phyloP scores from a whole-genome alignment of 345 rosid genomes.

The Hypericum perforatum region DNA sequence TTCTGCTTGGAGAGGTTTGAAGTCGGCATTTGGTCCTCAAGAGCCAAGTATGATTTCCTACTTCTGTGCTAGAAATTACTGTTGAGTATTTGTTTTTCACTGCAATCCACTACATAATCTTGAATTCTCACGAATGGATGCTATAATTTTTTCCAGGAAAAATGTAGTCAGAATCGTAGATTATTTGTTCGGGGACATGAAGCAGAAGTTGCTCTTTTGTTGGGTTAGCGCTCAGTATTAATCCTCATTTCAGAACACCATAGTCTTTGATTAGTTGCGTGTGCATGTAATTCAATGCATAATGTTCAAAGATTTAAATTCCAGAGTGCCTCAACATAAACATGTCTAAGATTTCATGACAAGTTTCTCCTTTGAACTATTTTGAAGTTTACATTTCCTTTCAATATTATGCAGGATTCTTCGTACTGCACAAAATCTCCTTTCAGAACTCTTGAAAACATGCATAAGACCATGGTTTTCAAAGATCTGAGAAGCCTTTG shows the following conservation, averaged over 20 bases:
- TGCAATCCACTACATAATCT: background rate
- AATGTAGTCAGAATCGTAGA: constrained; percentile 47
- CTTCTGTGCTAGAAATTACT: background rate
- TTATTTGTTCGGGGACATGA: constrained; percentile 67
- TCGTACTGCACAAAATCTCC: constrained; percentile 51
- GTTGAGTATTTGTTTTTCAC: background rate
- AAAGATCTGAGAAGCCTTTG: constrained; percentile 68
- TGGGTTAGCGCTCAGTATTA: constrained; percentile 44
- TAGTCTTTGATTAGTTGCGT: no score
- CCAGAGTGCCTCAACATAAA: no score
- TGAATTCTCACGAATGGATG: constrained; percentile 4
- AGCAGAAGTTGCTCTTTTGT: constrained; percentile 59
- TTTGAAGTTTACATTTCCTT: no score
- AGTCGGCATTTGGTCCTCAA: constrained; percentile 88
- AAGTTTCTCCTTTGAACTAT: no score
- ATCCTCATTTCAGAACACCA: no score
- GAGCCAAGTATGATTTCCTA: constrained; percentile 31
- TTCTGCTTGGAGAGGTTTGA: constrained; percentile 78
- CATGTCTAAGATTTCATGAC: no score
- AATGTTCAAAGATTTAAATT: no score
- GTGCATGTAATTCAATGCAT: no score
- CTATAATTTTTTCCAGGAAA: constrained; percentile 31
- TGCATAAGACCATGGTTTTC: constrained; percentile 54
- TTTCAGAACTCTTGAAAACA: constrained; percentile 54
- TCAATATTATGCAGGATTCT: constrained; percentile 38